Base-by-base conservation (phyloP, 225 moss, liverwort and hornwort genomes). In the Asterella californica region DNA sequence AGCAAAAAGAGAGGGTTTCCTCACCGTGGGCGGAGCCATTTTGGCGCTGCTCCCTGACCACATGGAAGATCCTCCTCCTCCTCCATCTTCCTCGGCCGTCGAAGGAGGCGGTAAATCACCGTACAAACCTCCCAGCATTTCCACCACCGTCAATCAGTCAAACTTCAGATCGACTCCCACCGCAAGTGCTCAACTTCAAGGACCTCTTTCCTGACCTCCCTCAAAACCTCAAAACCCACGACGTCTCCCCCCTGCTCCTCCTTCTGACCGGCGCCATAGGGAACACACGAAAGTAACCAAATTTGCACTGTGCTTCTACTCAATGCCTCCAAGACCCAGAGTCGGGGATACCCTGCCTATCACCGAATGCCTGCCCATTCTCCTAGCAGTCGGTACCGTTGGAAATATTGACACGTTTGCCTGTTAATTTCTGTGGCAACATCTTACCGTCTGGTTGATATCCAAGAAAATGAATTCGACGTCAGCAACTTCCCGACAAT, bases 61-160 rank as follows among this genome's bases (percentile, higher is more conserved):
- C 76, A 87, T 84, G 11, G 94, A 84, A 21, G 91, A 83, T 79
- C 81, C 70, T 86, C 85, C 34, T 85, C 81, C 82, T 57, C 81
- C 69, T 76, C 86, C 88, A 53, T 93, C 99, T 72, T 99, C 93
- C 45, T 95, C 93, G 55, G 88, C 85, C 79, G 94, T 87, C 64
- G 99, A 92, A 21, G 99, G 99, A 82, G 95, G 99, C 52, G 99
- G 99, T 78, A 99, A 78, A 78, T 99, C 99, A 85, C 99, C 99
- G 72, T 94, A 99, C 90, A 99, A 90, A 65, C 99, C 99, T 81
- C 99, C 99, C 86, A 93, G 77, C 99, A 95, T 99, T 59, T 71
- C 59, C 22, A 78, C 18, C n/a, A 46, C 15, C 38, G 22, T 7
- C 45, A 22, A 10, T 33, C 15, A 30, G 33, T 53, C 21, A 12